Percentiles rank a stretch among this genome's conserved stretches.
phyloP scores from a whole-genome alignment of 192 early-diverging fungal species.

The Coemansia sp. region DNA sequence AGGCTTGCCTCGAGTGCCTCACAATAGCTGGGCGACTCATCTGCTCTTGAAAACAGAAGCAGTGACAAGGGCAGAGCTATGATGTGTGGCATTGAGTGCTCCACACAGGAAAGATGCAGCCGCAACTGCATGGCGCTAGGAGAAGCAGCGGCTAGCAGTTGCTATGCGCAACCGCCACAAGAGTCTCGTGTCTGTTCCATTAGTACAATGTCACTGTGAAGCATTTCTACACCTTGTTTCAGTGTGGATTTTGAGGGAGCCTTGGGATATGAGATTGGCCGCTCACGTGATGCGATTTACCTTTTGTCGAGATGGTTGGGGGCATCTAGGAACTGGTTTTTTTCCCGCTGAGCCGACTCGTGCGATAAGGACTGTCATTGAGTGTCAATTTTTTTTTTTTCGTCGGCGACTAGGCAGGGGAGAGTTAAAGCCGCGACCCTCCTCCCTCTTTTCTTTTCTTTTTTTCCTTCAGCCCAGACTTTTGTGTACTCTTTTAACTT shows the following conservation, averaged over 20 bases:
- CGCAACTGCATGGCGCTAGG: background rate
- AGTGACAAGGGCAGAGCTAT: background rate
- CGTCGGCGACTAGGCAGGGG: background rate
- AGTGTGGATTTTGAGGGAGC: background rate
- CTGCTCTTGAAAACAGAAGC: background rate
- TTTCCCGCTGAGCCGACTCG: conserved; percentile 1
- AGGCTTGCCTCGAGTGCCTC: background rate
- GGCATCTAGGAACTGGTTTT: background rate
- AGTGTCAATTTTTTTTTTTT: background rate
- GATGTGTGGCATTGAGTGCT: background rate
- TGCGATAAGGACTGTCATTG: conserved; percentile 2
- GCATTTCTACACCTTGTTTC: background rate
- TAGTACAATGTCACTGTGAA: background rate
- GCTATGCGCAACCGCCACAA: background rate
- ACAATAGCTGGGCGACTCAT: background rate
- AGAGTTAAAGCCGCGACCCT: background rate
- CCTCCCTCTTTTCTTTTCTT: background rate
- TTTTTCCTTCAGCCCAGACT: background rate
- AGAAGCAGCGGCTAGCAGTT: background rate
- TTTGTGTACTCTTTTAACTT: background rate
- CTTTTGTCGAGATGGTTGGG: background rate
- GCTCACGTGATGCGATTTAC: conserved; percentile 10
- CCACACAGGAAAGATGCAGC: background rate
- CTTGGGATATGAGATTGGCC: background rate
- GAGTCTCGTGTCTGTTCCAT: background rate